Conservation (phyloP, 2,329 filamentous ascomycete genomes). For the Trichophyton schoenleinii region DNA sequence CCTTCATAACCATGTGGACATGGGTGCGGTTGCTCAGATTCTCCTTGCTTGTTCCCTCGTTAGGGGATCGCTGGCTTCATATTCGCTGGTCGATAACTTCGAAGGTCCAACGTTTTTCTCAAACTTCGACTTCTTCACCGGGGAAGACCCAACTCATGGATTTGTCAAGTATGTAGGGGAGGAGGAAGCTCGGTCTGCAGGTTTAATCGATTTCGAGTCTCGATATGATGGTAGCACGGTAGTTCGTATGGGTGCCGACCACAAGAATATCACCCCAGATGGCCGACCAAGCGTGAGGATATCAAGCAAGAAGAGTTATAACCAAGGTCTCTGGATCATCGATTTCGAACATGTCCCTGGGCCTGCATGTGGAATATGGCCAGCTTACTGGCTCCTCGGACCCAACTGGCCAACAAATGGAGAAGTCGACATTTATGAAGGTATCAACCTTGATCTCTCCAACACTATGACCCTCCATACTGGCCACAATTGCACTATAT, state of each 20-base stretch:
- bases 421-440: conserved; percentile 43
- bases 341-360: conserved; percentile 39
- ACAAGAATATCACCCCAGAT: conserved; percentile 25
- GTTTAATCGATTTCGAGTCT: conserved; percentile 25
- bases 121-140: conserved; percentile 39
- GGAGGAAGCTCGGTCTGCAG: conserved; percentile 25
- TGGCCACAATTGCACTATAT: conserved; percentile 31
- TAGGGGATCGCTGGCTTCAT: conserved; percentile 2
- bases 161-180: conserved; percentile 40
- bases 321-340: conserved; percentile 35
- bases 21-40: not conserved
- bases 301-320: conserved; percentile 32
- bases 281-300: conserved; percentile 36
- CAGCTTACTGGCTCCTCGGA: conserved; percentile 37
- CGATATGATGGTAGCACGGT: conserved; percentile 16
- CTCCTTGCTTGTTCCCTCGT: not conserved
- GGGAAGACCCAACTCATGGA: conserved; percentile 37
- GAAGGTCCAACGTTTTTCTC: conserved; percentile 37
- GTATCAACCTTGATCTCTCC: conserved; percentile 34
- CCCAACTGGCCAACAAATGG: conserved; percentile 31
- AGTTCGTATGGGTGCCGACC: conserved; percentile 37
- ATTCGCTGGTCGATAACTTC: conserved; percentile 30
- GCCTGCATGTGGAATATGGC: conserved; percentile 40
- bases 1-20: not conserved
- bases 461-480: conserved; percentile 41